These are phyloP conservation scores for Daldinia sp. DNA, from an alignment of 2,329 filamentous ascomycete species.

Conservation along the genomic window DNA sequence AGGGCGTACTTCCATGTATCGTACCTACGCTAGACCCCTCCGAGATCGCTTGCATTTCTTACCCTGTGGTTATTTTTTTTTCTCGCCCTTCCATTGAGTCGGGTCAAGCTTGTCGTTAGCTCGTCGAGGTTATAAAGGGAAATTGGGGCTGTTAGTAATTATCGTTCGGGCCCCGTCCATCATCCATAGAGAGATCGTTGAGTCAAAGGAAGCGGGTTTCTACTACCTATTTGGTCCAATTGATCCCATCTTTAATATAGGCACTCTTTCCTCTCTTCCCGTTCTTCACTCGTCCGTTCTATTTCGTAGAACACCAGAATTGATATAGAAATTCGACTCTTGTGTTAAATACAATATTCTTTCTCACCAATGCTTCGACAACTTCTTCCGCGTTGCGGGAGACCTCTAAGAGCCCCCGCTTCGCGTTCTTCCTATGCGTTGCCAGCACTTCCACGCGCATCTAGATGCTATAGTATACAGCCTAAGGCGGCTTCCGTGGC, in stretches of 20 bases:
- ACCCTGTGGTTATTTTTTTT: conserved; percentile 25
- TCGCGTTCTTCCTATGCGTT: conserved; percentile 44
- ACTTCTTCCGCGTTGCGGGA: conserved; percentile 53
- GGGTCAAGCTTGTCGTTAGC: conserved; percentile 8
- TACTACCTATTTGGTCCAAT: conserved; percentile 7
- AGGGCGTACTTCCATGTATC: neutral
- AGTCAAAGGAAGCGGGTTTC: conserved; percentile 12
- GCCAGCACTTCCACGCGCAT: conserved; percentile 43
- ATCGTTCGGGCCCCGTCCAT: conserved; percentile 19
- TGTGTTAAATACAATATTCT: neutral
- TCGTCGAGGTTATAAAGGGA: conserved; percentile 14
- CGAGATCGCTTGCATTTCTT: conserved; percentile 36
- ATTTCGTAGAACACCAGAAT: neutral
- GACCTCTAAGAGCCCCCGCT: conserved; percentile 46
- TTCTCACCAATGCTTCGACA: conserved; percentile 55
- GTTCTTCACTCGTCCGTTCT: neutral
- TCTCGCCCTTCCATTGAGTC: conserved; percentile 25
- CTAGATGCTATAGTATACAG: conserved; percentile 62
- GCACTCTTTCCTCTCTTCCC: neutral
- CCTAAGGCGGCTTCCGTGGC: conserved; percentile 58
- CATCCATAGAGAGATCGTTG: conserved; percentile 7
- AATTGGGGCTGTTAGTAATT: conserved; percentile 27
- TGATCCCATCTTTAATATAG: conserved; percentile 6
- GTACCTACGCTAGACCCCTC: conserved; percentile 28
- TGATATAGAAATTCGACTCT: neutral